Evolutionary conservation across 768 basidiomycete genomes (phyloP), one percentile per base, ranked within the genome.

Genomic region (Russula dissimulans): DNA sequence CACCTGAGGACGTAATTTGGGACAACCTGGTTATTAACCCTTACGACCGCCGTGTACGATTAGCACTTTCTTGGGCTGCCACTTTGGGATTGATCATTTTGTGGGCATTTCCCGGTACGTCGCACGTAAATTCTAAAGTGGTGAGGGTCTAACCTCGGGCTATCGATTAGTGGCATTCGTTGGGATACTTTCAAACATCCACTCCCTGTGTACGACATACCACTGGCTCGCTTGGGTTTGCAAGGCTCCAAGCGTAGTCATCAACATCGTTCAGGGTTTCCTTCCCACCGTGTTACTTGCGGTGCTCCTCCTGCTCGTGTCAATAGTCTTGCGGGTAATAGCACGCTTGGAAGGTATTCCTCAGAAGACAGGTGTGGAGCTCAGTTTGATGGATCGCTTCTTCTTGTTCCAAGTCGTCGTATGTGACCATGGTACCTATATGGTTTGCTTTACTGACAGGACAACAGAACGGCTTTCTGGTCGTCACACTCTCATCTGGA

Each of bases 301-400:
- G 0, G 79, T 97, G 17, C 80, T 99, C 54, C 93, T 94, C 84
- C 82, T 94, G 84, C 77, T 98, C 14, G 77, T 99, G 3, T 81
- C 86, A 80, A 89, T 93, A 67, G 67, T 98, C 12, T 71, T 98
- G 58, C 80, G 95, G 39, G 73, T 91, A 36, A 75, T 97, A 31
- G 90, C 85, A 9, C 77, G 81, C n/a, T 87, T 97, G 57, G 91
- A 98, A 73, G 95, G 95, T 18, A 91, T 92, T n/a, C 94, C 95
- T 0, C 86, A 89, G 65, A 79, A 79, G 39, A 89, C 87, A 0
- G 87, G 85, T 0, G 73, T 98, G 44, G 95, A 99, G 67, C 79
- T 95, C 3, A 89, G 87, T 55, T 73, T 99, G 68, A 97, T 97
- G 94, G 84, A 83, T 1, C 78, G 97, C 17, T 98, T 81, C 75